Evolutionary conservation across 768 basidiomycete genomes (phyloP), one percentile per base, ranked within the genome.

Genomic region (Phylloporus sp.): DNA sequence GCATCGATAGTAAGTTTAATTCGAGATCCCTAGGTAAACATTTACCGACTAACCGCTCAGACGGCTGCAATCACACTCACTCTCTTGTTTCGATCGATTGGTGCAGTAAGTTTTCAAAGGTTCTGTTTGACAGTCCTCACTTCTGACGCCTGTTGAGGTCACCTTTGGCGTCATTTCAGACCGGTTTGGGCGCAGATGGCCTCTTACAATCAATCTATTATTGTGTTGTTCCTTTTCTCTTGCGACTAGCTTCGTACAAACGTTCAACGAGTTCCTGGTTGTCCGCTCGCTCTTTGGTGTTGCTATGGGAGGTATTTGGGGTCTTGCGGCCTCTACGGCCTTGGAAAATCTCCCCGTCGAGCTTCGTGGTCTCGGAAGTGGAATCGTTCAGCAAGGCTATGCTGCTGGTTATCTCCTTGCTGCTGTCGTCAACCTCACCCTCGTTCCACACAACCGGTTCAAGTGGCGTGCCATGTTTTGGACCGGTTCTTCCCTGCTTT

Each of bases 171-270:
- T 92, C 39, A 53, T 85, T 22, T 88, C 86, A 3, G 95, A 96
- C 64, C 81, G 94, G 4, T 96, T 72, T 64, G 94, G 94, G 1
- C 78, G 93, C 37, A 94, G 93, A 73, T 98, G 90, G 91, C 92
- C 93, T 2, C 75, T 94, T 9, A 81, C 94, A 17, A 51, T 57
- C 58, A 93, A 93, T 61, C 71, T 94, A 17, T 44, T 90, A 27
- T 62, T 92, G 38, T 79, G 91, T 50, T 74, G 78, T 14, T 60
- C 77, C 6, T 79, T 95, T 42, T 82, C 92, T 61, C 78, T 96
- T 23, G 89, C 79, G 1, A 81, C 85, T 1, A 84, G 88, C 17
- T 96, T 94, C 65, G 81, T 82, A 27, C 74, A 83, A 22, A 90
- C 82, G 0, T 96, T 80, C 69, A 39, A 50, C 0, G 73, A 84